Conservation (phyloP, 2,329 filamentous ascomycete species). For the Fusarium drepaniforme region DNA sequence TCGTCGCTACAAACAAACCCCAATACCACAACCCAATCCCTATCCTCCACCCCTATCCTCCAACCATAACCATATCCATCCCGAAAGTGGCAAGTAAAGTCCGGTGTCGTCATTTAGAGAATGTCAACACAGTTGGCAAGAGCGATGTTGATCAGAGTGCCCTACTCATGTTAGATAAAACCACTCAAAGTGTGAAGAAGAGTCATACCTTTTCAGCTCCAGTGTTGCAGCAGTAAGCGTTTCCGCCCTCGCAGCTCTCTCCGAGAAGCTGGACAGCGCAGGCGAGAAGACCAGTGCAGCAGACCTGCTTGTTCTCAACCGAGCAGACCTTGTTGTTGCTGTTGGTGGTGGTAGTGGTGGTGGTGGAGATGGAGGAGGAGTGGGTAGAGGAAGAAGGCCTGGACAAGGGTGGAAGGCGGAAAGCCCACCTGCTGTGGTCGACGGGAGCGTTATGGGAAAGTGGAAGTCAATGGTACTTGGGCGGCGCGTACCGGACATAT, state of each 20-base stretch:
- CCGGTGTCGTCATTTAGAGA: background rate
- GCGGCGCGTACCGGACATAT: conserved; percentile 19
- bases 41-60: background rate
- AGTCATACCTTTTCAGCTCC: background rate
- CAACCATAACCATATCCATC: background rate
- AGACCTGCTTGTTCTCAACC: background rate
- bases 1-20: background rate
- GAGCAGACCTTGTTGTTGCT: background rate
- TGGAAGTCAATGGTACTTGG: conserved; percentile 1
- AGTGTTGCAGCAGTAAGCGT: background rate
- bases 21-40: background rate
- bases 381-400: conserved; percentile 22
- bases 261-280: background rate
- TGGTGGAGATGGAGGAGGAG: conserved; percentile 19
- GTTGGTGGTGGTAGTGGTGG: background rate
- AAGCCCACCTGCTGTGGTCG: conserved; percentile 20
- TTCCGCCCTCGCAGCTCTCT: background rate
- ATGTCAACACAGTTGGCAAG: background rate
- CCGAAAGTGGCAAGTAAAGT: background rate
- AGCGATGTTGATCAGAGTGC: background rate
- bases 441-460: conserved; percentile 29
- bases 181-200: background rate
- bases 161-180: background rate
- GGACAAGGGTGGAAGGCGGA: conserved; percentile 23
- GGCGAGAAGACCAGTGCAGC: background rate